phyloP scores from a whole-genome alignment of 257 asterid species.

The Jasminum sambac region DNA sequence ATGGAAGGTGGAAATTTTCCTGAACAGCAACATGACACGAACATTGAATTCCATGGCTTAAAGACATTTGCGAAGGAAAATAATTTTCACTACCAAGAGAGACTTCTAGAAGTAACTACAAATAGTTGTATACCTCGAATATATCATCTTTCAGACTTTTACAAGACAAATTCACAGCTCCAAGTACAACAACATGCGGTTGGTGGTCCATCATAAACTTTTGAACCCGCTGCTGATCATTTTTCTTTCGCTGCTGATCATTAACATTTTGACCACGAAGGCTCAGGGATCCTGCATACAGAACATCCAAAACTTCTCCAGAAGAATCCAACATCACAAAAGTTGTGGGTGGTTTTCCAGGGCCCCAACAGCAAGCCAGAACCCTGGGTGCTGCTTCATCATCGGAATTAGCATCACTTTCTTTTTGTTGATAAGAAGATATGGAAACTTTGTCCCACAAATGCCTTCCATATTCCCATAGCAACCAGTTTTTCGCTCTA shows the following conservation, averaged over 20 bases:
- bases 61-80: conserved; percentile 4
- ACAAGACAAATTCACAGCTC: conserved; percentile 93
- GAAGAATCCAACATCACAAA: conserved; percentile 97
- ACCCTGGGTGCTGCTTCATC: conserved; percentile 93
- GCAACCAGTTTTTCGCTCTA: conserved; percentile 81
- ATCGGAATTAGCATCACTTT: conserved; percentile 67
- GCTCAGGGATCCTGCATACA: conserved; percentile 80
- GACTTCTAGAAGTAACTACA: conserved; percentile 3
- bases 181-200: conserved; percentile 89
- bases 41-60: background rate
- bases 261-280: conserved; percentile 84
- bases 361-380: conserved; percentile 99
- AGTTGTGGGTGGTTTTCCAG: conserved; percentile 95
- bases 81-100: background rate
- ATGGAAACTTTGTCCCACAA: conserved; percentile 91
- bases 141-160: conserved; percentile 89
- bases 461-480: conserved; percentile 71
- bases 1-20: background rate
- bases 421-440: conserved; percentile 83
- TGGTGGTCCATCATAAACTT: conserved; percentile 98
- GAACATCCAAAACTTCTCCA: conserved; percentile 88
- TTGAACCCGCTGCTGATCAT: conserved; percentile 92
- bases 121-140: conserved; percentile 66
- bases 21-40: background rate
- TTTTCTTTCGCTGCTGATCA: conserved; percentile 87